phyloP scores from a whole-genome alignment of 148 eudicot genomes.

The Rhododendron henanense region DNA sequence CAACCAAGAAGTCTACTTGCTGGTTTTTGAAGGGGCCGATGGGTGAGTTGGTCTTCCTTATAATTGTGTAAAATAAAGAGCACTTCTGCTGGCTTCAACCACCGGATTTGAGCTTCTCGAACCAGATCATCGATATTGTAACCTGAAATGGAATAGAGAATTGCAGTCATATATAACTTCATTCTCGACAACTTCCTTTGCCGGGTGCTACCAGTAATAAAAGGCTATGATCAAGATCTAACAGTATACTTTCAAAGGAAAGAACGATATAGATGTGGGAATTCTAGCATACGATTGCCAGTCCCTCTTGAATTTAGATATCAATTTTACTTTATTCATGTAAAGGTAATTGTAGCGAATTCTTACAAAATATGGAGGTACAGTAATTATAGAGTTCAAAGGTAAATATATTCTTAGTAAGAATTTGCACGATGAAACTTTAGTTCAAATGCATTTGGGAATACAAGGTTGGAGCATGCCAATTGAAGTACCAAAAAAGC shows the following conservation, averaged over 20 bases:
- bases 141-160: constrained; percentile 35
- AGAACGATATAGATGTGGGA: background rate
- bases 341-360: background rate
- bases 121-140: constrained; percentile 55
- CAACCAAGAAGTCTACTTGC: constrained; percentile 36
- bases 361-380: background rate
- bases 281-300: too few species aligned
- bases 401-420: background rate
- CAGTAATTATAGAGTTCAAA: background rate
- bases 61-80: constrained; percentile 70
- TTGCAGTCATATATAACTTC: background rate
- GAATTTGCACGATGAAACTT: background rate
- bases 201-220: background rate
- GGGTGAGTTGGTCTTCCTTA: constrained; percentile 55
- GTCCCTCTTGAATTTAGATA: too few species aligned
- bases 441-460: background rate
- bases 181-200: background rate
- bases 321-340: too few species aligned
- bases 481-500: background rate
- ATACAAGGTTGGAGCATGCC: background rate
- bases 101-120: constrained; percentile 72
- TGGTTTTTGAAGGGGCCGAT: constrained; percentile 62
- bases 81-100: constrained; percentile 87
- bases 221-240: background rate
- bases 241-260: background rate